Percentiles rank a stretch among this genome's conserved stretches.
Conservation (phyloP, 2,329 filamentous ascomycete species). For the Alternaria arborescens region DNA sequence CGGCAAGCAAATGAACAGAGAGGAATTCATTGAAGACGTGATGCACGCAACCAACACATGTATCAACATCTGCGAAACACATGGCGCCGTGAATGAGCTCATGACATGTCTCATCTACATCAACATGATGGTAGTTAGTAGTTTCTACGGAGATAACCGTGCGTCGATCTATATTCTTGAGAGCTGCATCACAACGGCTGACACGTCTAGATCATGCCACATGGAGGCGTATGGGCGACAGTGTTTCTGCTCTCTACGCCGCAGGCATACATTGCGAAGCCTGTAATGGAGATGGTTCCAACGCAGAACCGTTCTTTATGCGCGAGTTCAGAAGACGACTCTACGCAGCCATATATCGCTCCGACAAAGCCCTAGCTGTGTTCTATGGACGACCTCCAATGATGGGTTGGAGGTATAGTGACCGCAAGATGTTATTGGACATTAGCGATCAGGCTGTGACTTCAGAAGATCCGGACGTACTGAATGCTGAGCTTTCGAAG, state of each 20-base stretch:
- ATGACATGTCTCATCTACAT: conserved; percentile 47
- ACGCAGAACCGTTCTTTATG: conserved; percentile 41
- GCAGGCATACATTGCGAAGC: conserved; percentile 48
- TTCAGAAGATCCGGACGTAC: conserved; percentile 33
- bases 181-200: neutral
- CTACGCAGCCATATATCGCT: conserved; percentile 41
- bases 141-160: conserved; percentile 49
- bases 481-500: conserved; percentile 38
- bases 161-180: conserved; percentile 11
- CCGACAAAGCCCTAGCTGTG: conserved; percentile 45
- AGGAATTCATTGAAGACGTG: conserved; percentile 45
- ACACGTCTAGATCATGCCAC: conserved; percentile 43
- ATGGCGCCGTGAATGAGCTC: conserved; percentile 49
- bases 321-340: conserved; percentile 42
- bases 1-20: conserved; percentile 41
- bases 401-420: conserved; percentile 46
- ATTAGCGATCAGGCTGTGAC: conserved; percentile 39
- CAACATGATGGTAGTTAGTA: conserved; percentile 44
- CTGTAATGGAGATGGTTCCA: conserved; percentile 27
- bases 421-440: conserved; percentile 44
- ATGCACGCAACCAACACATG: conserved; percentile 49
- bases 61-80: conserved; percentile 46
- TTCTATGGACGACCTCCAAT: conserved; percentile 49
- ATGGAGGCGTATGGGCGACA: conserved; percentile 45
- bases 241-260: conserved; percentile 39